Evolutionary conservation across 805 yeast species (phyloP).

Genomic region (Lipomyces mesembrius): DNA sequence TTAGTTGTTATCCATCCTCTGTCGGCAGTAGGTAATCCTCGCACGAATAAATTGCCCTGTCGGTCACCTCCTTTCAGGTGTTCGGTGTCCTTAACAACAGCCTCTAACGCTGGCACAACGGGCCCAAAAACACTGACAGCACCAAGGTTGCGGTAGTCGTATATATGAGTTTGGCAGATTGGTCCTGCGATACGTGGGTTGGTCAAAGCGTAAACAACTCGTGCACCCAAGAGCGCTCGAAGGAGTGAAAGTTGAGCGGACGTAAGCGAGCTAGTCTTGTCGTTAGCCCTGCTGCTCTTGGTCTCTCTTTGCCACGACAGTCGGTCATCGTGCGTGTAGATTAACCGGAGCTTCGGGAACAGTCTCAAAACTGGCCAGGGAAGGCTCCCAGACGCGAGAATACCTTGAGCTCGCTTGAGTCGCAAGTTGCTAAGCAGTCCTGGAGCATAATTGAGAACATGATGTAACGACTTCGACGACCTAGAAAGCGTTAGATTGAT

Average conservation of each 20-base stretch:
- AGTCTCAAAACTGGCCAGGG: constrained; percentile 13
- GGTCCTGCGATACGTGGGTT: constrained; percentile 44
- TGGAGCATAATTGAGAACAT: neutral
- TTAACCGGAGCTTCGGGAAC: constrained; percentile 15
- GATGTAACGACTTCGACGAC: neutral
- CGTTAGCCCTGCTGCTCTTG: neutral
- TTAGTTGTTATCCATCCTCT: constrained; percentile 41
- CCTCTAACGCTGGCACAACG: constrained; percentile 43
- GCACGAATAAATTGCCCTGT: constrained; percentile 38
- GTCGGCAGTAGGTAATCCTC: constrained; percentile 40
- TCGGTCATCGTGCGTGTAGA: constrained; percentile 30
- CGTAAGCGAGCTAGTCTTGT: constrained; percentile 30
- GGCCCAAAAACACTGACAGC: constrained; percentile 41
- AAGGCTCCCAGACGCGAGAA: constrained; percentile 26
- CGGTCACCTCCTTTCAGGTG: constrained; percentile 37
- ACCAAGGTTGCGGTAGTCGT: constrained; percentile 42
- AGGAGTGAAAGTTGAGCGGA: constrained; percentile 39
- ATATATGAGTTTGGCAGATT: constrained; percentile 45
- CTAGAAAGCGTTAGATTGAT: neutral
- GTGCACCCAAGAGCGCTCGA: constrained; percentile 47
- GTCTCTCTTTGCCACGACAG: constrained; percentile 12
- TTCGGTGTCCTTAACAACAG: constrained; percentile 39
- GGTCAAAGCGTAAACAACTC: constrained; percentile 44
- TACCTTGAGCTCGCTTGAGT: constrained; percentile 23
- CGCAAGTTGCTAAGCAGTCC: constrained; percentile 6